Evolutionary conservation across 345 rosid genomes (phyloP), one percentile per base, ranked within the genome.

Genomic region (Eucalyptus pumila): DNA sequence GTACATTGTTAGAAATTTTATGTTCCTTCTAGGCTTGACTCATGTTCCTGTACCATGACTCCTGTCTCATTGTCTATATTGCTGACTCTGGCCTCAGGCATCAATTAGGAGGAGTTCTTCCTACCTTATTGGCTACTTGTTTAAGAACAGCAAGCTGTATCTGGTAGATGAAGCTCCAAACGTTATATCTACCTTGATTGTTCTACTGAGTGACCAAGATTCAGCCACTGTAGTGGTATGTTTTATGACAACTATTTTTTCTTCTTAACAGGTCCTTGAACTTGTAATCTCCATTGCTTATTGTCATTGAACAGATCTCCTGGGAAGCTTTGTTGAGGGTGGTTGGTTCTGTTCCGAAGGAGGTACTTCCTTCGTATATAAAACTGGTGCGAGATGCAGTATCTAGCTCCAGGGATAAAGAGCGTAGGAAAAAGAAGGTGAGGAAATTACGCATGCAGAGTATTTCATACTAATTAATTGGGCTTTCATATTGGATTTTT

Each of bases 271-370:
- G 80, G 54, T 19, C 86, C 45, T 81, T 83, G 56, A 34, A 32
- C 21, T 58, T 87, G 24, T 51, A 69, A 92, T 87, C 87, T 85
- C 89, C 83, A 27, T 37, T 90, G 80, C 90, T 91, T 90, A 90
- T 72, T 88, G 86, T 85, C 34, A 85, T 81, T 67, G 86, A 56
- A 92, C 89, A 98, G 99, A 95, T 92, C 92, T 94, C 99, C 87
- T 97, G 99, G 99, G 99, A 97, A 92, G 99, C 99, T 85, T 92
- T 97, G 91, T 93, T 96, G 45, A 94, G 96, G 92, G 98, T 98
- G 90, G 93, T 96, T 91, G 90, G 94, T 91, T 97, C 99, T 76
- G 98, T 98, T 91, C 99, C 99, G 14, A 97, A 97, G 90, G 99
- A 97, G 92, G 93, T 96, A 76, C 96, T 96, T 92, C 98, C 98